phyloP scores from a whole-genome alignment of 2,329 filamentous ascomycete species.

The Alternaria alternata region DNA sequence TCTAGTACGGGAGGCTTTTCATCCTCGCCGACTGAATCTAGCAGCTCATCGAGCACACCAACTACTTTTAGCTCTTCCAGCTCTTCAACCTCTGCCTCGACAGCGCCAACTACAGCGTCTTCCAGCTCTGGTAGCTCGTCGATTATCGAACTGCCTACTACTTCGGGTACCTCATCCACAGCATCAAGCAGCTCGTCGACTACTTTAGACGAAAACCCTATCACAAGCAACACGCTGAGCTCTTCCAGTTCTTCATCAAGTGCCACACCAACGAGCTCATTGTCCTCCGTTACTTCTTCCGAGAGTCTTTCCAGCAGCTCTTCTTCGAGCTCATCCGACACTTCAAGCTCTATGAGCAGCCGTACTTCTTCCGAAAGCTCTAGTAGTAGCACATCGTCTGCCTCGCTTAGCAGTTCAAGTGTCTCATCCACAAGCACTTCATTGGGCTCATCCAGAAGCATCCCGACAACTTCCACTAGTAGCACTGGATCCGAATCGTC shows the following conservation, averaged over 20 bases:
- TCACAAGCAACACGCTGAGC: constrained; percentile 1
- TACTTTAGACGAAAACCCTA: background rate
- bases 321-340: background rate
- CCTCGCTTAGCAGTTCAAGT: constrained; percentile 1
- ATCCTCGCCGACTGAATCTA: background rate
- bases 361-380: background rate
- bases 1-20: background rate
- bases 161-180: background rate
- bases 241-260: background rate
- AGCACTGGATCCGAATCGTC: background rate
- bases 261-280: background rate
- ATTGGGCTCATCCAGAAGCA: constrained; percentile 1
- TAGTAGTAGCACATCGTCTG: background rate
- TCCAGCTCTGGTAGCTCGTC: background rate
- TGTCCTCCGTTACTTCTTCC: background rate
- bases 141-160: background rate
- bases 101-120: background rate
- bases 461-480: background rate
- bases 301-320: constrained; percentile 1
- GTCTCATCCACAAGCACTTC: background rate
- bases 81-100: background rate
- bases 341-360: background rate
- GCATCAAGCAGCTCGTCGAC: background rate
- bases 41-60: background rate
- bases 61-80: background rate